phyloP scores from a whole-genome alignment of 108 stramenopile genomes.

The Parmales sp. region DNA sequence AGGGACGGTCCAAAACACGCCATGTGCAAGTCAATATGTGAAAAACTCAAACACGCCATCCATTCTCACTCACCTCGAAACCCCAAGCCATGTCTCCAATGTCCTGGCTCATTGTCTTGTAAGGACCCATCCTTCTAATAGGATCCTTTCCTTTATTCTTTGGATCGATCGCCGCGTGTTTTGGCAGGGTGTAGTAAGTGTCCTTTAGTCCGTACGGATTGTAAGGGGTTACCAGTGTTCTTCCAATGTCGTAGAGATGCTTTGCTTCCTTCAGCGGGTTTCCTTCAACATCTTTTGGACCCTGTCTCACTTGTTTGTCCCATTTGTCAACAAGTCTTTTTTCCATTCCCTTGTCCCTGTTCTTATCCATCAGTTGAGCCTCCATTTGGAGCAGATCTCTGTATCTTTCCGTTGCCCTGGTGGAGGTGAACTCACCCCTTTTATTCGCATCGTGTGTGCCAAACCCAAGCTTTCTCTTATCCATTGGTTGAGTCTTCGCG shows the following conservation, averaged over 20 bases:
- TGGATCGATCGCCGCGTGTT: constrained; percentile 30
- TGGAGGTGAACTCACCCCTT: constrained; percentile 42
- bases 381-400: constrained; percentile 34
- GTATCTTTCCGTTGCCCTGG: constrained; percentile 44
- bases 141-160: constrained; percentile 25
- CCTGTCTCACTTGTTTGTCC: not conserved
- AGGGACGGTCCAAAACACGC: too few relatives aligned
- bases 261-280: constrained; percentile 23
- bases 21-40: too few relatives aligned
- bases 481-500: constrained; percentile 40
- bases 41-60: too few relatives aligned
- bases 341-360: constrained; percentile 18
- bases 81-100: constrained; percentile 38
- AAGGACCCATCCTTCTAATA: constrained; percentile 30
- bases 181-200: constrained; percentile 36
- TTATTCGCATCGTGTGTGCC: constrained; percentile 45
- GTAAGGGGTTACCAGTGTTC: constrained; percentile 22
- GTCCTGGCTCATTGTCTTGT: constrained; percentile 24
- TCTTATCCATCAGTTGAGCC: constrained; percentile 24
- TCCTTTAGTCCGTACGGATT: constrained; percentile 27
- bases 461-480: constrained; percentile 44
- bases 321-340: not conserved
- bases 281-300: constrained; percentile 27
- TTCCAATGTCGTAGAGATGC: constrained; percentile 47
- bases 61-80: too few relatives aligned